These are phyloP conservation scores for Aspergillus brasiliensis DNA, from an alignment of 2,329 filamentous ascomycete species.

Conservation along the genomic window DNA sequence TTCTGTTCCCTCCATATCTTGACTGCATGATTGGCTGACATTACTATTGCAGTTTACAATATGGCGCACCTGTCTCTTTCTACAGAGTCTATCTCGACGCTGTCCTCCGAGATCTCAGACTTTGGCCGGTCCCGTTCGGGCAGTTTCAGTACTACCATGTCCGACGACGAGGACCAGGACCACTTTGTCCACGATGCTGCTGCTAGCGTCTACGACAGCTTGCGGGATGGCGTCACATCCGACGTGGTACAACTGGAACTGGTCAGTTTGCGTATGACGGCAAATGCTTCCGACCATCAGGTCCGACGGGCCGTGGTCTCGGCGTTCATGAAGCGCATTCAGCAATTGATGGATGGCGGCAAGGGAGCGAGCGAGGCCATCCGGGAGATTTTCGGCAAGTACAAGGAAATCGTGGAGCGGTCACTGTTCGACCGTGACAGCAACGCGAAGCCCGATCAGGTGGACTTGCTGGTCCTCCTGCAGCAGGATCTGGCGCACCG, in stretches of 20 bases:
- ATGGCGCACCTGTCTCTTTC: conserved; percentile 50
- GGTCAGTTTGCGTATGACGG: conserved; percentile 86
- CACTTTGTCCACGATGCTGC: conserved; percentile 88
- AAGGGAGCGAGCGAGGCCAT: conserved; percentile 67
- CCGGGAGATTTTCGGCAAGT: conserved; percentile 62
- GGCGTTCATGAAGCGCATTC: conserved; percentile 79
- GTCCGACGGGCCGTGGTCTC: conserved; percentile 84
- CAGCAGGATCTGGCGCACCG: conserved; percentile 75
- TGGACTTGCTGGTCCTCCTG: conserved; percentile 79
- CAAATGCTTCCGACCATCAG: conserved; percentile 85
- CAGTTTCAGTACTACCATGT: conserved; percentile 73
- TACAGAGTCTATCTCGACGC: conserved; percentile 63
- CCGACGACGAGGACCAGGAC: conserved; percentile 60
- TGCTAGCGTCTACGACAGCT: conserved; percentile 79
- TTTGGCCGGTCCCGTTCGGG: conserved; percentile 61
- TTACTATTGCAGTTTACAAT: conserved; percentile 49
- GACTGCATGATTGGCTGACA: conserved; percentile 13
- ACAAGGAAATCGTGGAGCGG: conserved; percentile 63
- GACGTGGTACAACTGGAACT: conserved; percentile 94
- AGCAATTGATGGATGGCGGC: conserved; percentile 64
- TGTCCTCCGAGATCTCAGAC: conserved; percentile 59
- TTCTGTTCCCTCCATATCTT: background rate
- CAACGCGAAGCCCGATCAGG: conserved; percentile 66
- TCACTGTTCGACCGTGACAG: conserved; percentile 60
- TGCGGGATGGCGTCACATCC: conserved; percentile 69